These are phyloP conservation scores for Linanthus parryae DNA, from an alignment of 148 eudicot species.

Conservation along the genomic window DNA sequence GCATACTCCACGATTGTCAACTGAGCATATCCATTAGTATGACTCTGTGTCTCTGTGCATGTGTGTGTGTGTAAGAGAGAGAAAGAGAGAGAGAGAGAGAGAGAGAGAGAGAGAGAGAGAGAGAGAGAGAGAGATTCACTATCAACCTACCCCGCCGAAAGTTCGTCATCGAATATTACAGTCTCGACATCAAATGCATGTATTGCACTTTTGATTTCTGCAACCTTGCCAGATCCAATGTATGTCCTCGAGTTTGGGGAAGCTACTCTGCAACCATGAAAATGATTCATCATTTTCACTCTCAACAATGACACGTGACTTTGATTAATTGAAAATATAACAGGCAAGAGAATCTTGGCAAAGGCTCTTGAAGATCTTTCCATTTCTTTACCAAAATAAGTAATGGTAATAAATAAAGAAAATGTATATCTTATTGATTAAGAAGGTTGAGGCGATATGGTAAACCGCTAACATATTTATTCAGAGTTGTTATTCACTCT, in stretches of 20 bases:
- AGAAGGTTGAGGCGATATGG: too few relatives aligned
- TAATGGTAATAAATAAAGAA: too few relatives aligned
- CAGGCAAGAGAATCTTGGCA: slow-evolving; percentile 5
- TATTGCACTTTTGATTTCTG: slow-evolving; percentile 83
- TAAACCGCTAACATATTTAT: too few relatives aligned
- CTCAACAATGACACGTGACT: slow-evolving; percentile 2
- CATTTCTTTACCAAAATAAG: too few relatives aligned
- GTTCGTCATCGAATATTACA: slow-evolving; percentile 95
- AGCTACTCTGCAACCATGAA: slow-evolving; percentile 49
- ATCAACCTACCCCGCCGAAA: slow-evolving; percentile 91
- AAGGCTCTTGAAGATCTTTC: too few relatives aligned
- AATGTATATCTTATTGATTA: too few relatives aligned
- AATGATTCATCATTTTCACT: slow-evolving; percentile 4
- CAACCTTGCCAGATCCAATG: slow-evolving; percentile 93
- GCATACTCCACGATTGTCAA: neutral
- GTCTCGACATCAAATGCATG: slow-evolving; percentile 85
- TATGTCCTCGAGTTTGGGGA: slow-evolving; percentile 76
- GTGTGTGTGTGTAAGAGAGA: neutral
- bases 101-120: too few relatives aligned
- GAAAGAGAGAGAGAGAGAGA: slow-evolving; percentile 1
- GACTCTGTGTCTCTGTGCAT: neutral
- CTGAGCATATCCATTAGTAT: too few relatives aligned
- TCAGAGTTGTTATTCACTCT: too few relatives aligned
- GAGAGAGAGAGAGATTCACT: too few relatives aligned
- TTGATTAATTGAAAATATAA: slow-evolving; percentile 1